Base-by-base conservation (phyloP, 768 basidiomycete genomes). In the Hericium alpestre region DNA sequence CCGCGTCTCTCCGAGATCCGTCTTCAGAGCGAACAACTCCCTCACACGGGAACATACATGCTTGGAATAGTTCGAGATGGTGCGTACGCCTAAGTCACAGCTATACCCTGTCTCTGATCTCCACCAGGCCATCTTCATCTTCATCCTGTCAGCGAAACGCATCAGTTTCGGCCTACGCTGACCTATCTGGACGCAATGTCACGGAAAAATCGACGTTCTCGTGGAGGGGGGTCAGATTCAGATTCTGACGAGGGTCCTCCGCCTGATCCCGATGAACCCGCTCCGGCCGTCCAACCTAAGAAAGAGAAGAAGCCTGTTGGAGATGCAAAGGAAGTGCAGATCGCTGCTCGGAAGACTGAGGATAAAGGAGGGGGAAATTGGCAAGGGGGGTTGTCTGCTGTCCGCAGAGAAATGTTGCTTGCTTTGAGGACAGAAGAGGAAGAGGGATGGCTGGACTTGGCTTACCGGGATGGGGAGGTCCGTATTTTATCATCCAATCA, bases 181-280 rank as follows among this genome's bases (percentile, higher is more conserved):
- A 88, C 87, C 16, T 89, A 93, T 70, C 75, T 93, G 59, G 91
- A 93, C 66, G 70, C 80, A 58, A 67, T 86, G 55, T 82, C 83
- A 22, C 81, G 81, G 39, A 89, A 85, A 72, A 73, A 69, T 59
- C 81, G 78, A 50, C 73, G 74, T 20, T 71, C 73, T 41, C 66
- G 69, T 43, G 77, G 67, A 13, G 70, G 64, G 38, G 81, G 76
- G 8, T 80, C 77, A 3, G 88, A 84, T 56, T 84, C 84, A 1
- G 89, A 90, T 48, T 84, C 83, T 7, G 87, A 90, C 56, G 85
- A 87, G 54, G 88, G 83, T 0, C 86, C 87, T 22, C 87, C 86
- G 23, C 84, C 81, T 46, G 88, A 91, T 65, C 87, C 87, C 13
- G 88, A 90, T 61, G 87, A 90, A 54, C 77, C 76, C 5, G 67